Evolutionary conservation across 2,329 filamentous ascomycete species (phyloP), one percentile per base, ranked within the genome.

Genomic region (Colletotrichum theobromicola): DNA sequence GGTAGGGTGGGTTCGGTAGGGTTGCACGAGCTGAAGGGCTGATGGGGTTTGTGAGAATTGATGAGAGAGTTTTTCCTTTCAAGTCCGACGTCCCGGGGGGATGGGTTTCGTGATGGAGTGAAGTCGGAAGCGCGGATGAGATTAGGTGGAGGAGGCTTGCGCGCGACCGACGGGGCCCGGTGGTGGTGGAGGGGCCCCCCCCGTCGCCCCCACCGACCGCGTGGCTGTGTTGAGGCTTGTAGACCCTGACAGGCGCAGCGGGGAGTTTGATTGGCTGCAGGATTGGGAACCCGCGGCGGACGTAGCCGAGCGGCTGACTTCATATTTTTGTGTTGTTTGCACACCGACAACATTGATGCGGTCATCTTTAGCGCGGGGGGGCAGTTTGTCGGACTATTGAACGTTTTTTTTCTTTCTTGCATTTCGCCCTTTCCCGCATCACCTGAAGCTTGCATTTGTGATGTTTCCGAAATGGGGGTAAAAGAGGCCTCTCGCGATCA

Each of bases 241-340:
- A 9, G 26, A n/a, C 53, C 26, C 24, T 46, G 61, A 53, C 34
- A 75, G 72, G 62, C 72, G 68, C 72, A 4, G 30, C 16, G 18
- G 21, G 16, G 24, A 2, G 5, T 26, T 1, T 58, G 5, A 75
- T 67, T 75, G 72, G 68, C 30, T 8, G 24, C 5, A 2, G 2
- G 3, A 6, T 18, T n/a, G n/a, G 12, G 15, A 9, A 4, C 13
- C 21, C 26, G 21, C 68, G 34, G 18, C 8, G 67, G 55, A 34
- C 35, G 30, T 18, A 74, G 72, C 62, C 72, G 72, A 74, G 68
- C 72, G 57, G 62, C 57, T 72, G 63, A 63, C 46, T 12, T 37
- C 55, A 72, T 58, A 46, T 58, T 42, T 32, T 1, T n/a, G n/a
- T n/a, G n/a, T n/a, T n/a, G n/a, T n/a, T n/a, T n/a, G 9, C 65